phyloP scores from a whole-genome alignment of 208 protist species.

The Leishmania gerbilli region DNA sequence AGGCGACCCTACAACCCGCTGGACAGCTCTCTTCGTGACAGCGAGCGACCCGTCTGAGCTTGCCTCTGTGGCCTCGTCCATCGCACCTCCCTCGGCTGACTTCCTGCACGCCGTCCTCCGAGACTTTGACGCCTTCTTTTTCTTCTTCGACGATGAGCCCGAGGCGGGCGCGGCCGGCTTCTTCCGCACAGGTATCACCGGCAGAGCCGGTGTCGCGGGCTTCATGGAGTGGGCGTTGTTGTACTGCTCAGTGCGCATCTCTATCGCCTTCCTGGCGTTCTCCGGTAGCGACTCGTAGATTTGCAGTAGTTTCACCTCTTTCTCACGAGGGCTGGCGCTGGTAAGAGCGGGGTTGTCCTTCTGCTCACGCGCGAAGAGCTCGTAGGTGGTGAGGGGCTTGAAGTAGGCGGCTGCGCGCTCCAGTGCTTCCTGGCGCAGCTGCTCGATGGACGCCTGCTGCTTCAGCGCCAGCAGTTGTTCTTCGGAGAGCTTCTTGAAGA shows the following conservation, averaged over 20 bases:
- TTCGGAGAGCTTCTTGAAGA: constrained; percentile 48
- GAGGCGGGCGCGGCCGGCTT: constrained; percentile 9
- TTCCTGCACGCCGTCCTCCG: constrained; percentile 1
- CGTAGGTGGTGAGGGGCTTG: constrained; percentile 44
- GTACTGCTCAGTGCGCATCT: constrained; percentile 29
- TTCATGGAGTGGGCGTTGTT: constrained; percentile 16
- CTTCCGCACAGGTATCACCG: constrained; percentile 16
- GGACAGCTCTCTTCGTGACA: neutral
- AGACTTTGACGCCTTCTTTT: constrained; percentile 1
- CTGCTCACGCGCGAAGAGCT: constrained; percentile 70
- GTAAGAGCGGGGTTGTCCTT: constrained; percentile 55
- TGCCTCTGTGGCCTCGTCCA: neutral
- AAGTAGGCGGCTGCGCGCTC: constrained; percentile 18
- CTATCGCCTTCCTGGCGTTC: constrained; percentile 53
- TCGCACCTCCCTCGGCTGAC: neutral
- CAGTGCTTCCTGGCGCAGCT: constrained; percentile 23
- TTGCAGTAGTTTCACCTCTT: constrained; percentile 53
- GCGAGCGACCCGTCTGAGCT: neutral
- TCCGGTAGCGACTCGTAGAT: constrained; percentile 73
- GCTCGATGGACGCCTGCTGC: constrained; percentile 32
- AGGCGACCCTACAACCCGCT: constrained; percentile 21
- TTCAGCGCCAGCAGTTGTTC: constrained; percentile 36
- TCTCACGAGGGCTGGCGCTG: constrained; percentile 44
- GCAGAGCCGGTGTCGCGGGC: constrained; percentile 2
- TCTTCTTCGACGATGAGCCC: neutral